phyloP scores from a whole-genome alignment of 164 flowering plant species.

The Paratinospora sagittata region DNA sequence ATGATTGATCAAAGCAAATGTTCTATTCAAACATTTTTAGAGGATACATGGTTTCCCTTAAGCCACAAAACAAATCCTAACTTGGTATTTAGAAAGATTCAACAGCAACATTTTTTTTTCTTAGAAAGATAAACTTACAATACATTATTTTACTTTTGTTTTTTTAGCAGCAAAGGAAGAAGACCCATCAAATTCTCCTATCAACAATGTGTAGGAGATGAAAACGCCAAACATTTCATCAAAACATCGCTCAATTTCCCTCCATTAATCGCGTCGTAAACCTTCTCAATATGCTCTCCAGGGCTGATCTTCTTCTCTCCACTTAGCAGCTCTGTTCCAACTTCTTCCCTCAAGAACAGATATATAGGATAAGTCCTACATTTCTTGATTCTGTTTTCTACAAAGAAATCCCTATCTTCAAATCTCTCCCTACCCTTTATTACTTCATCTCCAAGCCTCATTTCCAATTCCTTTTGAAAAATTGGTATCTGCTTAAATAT shows the following conservation, averaged over 20 bases:
- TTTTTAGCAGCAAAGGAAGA: no score
- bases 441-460: not conserved
- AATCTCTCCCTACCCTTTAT: not conserved
- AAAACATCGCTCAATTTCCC: slow-evolving; percentile 39
- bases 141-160: no score
- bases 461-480: slow-evolving; percentile 14
- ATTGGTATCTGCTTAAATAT: slow-evolving; percentile 39
- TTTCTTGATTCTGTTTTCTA: slow-evolving; percentile 2
- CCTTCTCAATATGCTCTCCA: slow-evolving; percentile 50
- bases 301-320: slow-evolving; percentile 44
- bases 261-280: slow-evolving; percentile 34
- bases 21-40: no score
- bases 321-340: slow-evolving; percentile 38
- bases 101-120: no score
- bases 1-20: no score
- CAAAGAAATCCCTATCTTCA: not conserved
- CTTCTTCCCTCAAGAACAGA: slow-evolving; percentile 32
- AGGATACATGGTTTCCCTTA: no score
- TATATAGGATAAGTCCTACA: slow-evolving; percentile 3
- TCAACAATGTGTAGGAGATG: no score
- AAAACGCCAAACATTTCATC: slow-evolving; percentile 22
- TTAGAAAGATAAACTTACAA: no score
- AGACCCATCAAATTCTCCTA: no score
- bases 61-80: no score
- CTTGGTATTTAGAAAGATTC: no score